These are phyloP conservation scores for Globisporangium cylindrosporum DNA, from an alignment of 352 stramenopile species.

Conservation along the genomic window DNA sequence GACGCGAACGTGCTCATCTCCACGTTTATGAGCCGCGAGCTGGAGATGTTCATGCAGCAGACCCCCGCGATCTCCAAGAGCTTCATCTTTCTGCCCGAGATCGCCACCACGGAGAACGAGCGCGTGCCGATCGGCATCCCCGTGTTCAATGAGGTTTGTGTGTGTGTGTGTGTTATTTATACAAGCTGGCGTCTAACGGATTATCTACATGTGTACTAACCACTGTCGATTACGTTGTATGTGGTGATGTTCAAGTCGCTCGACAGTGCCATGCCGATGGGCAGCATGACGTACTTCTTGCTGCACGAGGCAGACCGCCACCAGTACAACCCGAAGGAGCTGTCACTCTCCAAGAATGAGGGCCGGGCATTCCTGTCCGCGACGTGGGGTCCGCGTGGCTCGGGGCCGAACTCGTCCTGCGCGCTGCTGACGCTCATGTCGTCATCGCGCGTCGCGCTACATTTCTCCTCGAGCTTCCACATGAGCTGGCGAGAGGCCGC, in stretches of 20 bases:
- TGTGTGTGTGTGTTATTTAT: not conserved
- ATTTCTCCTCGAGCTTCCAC: slow-evolving; percentile 79
- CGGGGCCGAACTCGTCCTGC: slow-evolving; percentile 65
- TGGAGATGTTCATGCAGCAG: slow-evolving; percentile 80
- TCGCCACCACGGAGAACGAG: slow-evolving; percentile 26
- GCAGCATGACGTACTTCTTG: slow-evolving; percentile 58
- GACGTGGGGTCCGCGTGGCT: slow-evolving; percentile 71
- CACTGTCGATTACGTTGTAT: not conserved
- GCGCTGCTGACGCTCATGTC: slow-evolving; percentile 64
- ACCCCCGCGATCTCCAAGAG: slow-evolving; percentile 76
- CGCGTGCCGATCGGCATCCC: slow-evolving; percentile 51
- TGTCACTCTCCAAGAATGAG: slow-evolving; percentile 79
- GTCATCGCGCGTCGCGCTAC: slow-evolving; percentile 54
- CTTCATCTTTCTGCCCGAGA: slow-evolving; percentile 70
- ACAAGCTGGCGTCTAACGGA: not conserved
- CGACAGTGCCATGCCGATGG: slow-evolving; percentile 24
- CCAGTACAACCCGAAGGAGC: slow-evolving; percentile 79
- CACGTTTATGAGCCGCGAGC: slow-evolving; percentile 73
- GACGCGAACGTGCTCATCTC: slow-evolving; percentile 76
- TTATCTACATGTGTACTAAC: not conserved
- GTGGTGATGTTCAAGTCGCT: slow-evolving; percentile 11
- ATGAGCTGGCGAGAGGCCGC: slow-evolving; percentile 71
- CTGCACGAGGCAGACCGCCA: slow-evolving; percentile 65
- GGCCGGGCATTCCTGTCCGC: slow-evolving; percentile 52
- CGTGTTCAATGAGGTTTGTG: slow-evolving; percentile 36